Conservation (phyloP, 148 eudicot genomes). For the Diospyros kaki region DNA sequence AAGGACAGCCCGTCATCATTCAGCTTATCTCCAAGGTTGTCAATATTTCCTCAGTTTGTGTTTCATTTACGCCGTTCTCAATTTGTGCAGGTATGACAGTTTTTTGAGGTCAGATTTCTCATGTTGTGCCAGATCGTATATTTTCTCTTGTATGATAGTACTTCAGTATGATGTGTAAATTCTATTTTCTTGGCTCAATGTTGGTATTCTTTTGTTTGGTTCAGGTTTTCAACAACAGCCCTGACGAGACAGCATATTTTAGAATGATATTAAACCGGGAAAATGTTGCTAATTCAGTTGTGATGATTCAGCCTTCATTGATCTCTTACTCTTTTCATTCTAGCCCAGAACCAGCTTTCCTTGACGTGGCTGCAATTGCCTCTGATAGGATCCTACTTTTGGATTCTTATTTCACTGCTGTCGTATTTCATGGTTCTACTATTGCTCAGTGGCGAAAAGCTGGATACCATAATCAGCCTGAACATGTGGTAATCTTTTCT, state of each 20-base stretch:
- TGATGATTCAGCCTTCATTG: conserved; percentile 96
- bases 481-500: conserved; percentile 61
- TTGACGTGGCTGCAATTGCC: conserved; percentile 83
- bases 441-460: conserved; percentile 97
- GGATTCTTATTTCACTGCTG: conserved; percentile 85
- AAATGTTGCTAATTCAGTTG: conserved; percentile 89
- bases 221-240: conserved; percentile 97
- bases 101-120: background rate
- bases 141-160: background rate
- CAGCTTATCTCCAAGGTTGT: conserved; percentile 78
- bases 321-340: conserved; percentile 83
- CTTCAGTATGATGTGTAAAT: background rate
- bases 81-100: conserved; percentile 69
- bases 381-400: conserved; percentile 78
- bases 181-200: conserved; percentile 10
- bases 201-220: conserved; percentile 8
- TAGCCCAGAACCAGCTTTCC: conserved; percentile 80
- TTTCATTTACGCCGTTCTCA: conserved; percentile 90
- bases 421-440: conserved; percentile 88
- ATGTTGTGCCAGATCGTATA: background rate
- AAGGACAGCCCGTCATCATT: conserved; percentile 78
- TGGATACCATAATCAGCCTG: conserved; percentile 82
- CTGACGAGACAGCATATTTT: conserved; percentile 97
- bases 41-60: conserved; percentile 93
- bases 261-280: conserved; percentile 93